Evolutionary conservation across 164 flowering plant genomes (phyloP), one percentile per base, ranked within the genome.

Genomic region (Chimonanthus praecox): DNA sequence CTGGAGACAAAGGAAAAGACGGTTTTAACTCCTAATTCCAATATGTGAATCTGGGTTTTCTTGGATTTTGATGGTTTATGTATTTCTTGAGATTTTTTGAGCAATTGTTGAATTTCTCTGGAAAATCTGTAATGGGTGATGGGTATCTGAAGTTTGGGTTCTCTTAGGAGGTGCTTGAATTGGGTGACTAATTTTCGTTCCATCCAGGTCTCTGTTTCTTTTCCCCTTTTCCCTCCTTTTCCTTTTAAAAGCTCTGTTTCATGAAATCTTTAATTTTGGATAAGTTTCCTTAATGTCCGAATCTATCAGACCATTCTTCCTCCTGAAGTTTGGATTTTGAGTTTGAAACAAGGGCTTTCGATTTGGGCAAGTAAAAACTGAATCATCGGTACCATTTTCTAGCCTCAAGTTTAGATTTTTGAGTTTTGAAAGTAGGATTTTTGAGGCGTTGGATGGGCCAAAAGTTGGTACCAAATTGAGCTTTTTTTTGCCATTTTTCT

Each of bases 221-320:
- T 54, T 54, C 60, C 60, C 16, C 16, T 54, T 54, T 54, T n/a
- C 60, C n/a, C 4, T 54, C 5, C 60, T 54, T 54, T 54, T 54
- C n/a, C 60, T 54, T 54, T 4, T n/a, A 54, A 54, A 54, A 54
- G 60, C 60, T 54, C 60, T 54, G 60, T 54, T 54, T 54, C 16
- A 54, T 54, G 60, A n/a, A 54, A 54, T 54, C 16, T 54, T 18
- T 18, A 68, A 69, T 75, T 82, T 79, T 81, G 74, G 77, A 79
- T 77, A 73, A 72, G 77, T 77, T 74, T 68, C 71, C 76, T 45
- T 71, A 79, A 82, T 75, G 80, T 68, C 64, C 74, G 79, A 51
- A 45, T 21, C 64, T 64, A 49, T 68, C 21, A 49, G 58, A 18
- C 3, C 61, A 48, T 49, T 69, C 67, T 47, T 46, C 67, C 75